Evolutionary conservation across 2,329 filamentous ascomycete species (phyloP).

Genomic region (Elsinoe australis): DNA sequence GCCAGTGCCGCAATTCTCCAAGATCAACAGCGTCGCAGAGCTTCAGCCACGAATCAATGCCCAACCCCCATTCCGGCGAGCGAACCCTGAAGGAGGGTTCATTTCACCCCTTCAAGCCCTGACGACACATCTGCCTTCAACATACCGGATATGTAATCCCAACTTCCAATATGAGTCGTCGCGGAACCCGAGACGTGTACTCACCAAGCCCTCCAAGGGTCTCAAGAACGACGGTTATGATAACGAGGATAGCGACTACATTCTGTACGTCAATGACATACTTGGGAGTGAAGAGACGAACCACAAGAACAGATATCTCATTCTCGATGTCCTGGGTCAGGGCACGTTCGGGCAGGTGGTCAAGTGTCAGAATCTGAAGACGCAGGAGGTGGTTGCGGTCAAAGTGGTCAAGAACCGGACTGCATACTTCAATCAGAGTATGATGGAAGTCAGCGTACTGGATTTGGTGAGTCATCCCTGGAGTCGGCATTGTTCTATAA

Average conservation of each 20-base stretch:
- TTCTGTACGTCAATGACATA: conserved; percentile 98
- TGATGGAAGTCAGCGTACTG: conserved; percentile 99
- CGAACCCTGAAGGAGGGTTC: conserved; percentile 93
- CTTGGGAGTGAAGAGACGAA: conserved; percentile 94
- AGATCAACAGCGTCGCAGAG: conserved; percentile 63
- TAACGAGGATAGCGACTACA: conserved; percentile 98
- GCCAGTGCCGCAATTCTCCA: conserved; percentile 80
- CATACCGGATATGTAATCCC: conserved; percentile 97
- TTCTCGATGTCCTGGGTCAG: conserved; percentile 91
- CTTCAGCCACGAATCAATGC: conserved; percentile 74
- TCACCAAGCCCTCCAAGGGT: conserved; percentile 98
- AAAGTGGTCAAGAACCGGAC: conserved; percentile 99
- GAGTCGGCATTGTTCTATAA: no score
- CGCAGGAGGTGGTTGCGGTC: conserved; percentile 94
- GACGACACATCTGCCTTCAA: conserved; percentile 84
- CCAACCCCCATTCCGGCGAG: conserved; percentile 84
- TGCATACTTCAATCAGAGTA: conserved; percentile 98
- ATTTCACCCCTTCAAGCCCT: conserved; percentile 96
- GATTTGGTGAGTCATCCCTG: conserved; percentile 80
- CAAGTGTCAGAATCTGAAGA: conserved; percentile 97
- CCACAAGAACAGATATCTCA: conserved; percentile 98
- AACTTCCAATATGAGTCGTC: conserved; percentile 98
- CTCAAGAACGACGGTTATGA: conserved; percentile 98
- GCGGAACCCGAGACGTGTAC: conserved; percentile 84
- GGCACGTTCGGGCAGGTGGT: conserved; percentile 98